Evolutionary conservation across 2,329 filamentous ascomycete genomes (phyloP), one percentile per base, ranked within the genome.

Genomic region (Neonectria neomacrospora): DNA sequence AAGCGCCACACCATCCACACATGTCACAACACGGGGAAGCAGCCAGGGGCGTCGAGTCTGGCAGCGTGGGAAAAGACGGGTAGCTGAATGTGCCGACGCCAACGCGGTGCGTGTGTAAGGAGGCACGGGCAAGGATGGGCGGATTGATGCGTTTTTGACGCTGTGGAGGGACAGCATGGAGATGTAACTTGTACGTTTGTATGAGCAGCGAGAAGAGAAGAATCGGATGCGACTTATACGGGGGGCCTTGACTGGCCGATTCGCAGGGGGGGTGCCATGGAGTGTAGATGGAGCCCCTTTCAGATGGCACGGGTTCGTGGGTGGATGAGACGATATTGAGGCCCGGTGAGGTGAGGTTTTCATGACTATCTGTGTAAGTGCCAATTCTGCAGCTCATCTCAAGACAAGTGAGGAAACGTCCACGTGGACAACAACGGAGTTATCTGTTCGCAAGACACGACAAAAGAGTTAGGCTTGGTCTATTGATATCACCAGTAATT

Each of bases 101-200:
- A 44, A 48, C 51, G 57, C 44, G 44, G 58, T 55, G 51, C 51
- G 34, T 50, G 58, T 54, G 58, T 34, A 42, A 42, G 22, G n/a
- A 14, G 18, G 16, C 44, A 37, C 28, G 23, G 37, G 22, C 23
- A 26, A 26, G 23, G 23, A 26, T 26, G 23, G 3, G 34, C 23
- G n/a, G 42, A 12, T 14, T 23, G 54, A 18, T 30, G 45, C 3
- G 23, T 51, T 12, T n/a, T 22, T 22, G 37, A 34, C 8, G 26
- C 37, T 22, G 18, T 37, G 12, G 48, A 39, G 23, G 34, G 44
- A 47, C 44, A 28, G 8, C 22, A 47, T 47, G 12, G 12, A 16
- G 3, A 28, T 44, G 42, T 10, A n/a, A n/a, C n/a, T n/a, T n/a
- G n/a, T n/a, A n/a, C 14, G 37, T 20, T 41, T 18, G 37, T 41